Conservation (phyloP, 2,329 filamentous ascomycete species). For the Aspergillus glaucus region DNA sequence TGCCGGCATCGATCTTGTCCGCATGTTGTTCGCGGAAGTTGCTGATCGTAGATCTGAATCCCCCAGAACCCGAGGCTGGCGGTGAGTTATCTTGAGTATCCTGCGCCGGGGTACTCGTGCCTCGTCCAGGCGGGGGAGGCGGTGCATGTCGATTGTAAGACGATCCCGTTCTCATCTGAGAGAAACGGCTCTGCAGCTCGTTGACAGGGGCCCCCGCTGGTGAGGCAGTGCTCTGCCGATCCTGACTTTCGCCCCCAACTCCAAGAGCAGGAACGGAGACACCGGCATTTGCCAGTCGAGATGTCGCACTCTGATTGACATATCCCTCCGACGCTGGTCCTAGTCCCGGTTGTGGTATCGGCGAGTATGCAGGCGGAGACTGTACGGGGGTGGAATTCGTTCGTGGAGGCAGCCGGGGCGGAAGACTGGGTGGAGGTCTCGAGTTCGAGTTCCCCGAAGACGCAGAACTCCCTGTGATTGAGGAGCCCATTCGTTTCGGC, state of each 20-base stretch:
- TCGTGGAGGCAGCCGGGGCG: constrained; percentile 67
- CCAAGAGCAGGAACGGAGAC: constrained; percentile 72
- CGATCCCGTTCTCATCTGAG: constrained; percentile 41
- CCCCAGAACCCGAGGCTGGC: constrained; percentile 57
- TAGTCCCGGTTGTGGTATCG: constrained; percentile 30
- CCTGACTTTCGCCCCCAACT: constrained; percentile 48
- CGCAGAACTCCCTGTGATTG: constrained; percentile 3
- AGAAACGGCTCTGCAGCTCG: constrained; percentile 64
- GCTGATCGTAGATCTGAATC: constrained; percentile 29
- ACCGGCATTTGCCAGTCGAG: constrained; percentile 64
- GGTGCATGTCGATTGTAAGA: constrained; percentile 12
- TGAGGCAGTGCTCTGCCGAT: not conserved
- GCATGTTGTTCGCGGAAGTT: constrained; percentile 65
- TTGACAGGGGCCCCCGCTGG: constrained; percentile 45
- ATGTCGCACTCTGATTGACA: constrained; percentile 56
- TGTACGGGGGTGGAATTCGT: constrained; percentile 47
- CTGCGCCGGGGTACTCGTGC: constrained; percentile 50
- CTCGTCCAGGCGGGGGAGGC: constrained; percentile 29
- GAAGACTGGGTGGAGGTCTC: constrained; percentile 49
- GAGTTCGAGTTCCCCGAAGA: constrained; percentile 22
- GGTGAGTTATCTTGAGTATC: constrained; percentile 54
- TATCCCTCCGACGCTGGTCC: constrained; percentile 23
- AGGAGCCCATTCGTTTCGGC: constrained; percentile 38
- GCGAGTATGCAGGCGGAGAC: constrained; percentile 43
- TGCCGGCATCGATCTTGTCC: constrained; percentile 60